A percentile compares a stretch with the other conserved stretches of the same genome.
Conservation (phyloP, 768 basidiomycete genomes). For the Lentinula raphanica region DNA sequence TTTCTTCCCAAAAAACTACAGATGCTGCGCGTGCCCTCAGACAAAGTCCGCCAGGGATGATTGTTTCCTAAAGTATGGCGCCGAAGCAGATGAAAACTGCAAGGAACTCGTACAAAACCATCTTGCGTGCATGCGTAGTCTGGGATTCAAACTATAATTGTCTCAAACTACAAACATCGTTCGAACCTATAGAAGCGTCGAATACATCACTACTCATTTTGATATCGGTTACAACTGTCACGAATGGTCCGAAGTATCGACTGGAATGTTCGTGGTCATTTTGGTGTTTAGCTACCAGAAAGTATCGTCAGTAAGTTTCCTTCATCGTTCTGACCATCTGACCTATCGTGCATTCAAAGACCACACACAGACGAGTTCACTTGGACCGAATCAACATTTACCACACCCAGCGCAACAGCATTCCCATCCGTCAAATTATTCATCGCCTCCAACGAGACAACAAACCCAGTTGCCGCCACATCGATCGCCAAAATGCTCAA, state of each 20-base stretch:
- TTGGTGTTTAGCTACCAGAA: not conserved
- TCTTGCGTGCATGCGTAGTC: slow-evolving; percentile 82
- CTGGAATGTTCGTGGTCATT: too few relatives aligned
- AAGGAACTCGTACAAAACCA: slow-evolving; percentile 74
- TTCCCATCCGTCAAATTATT: slow-evolving; percentile 4
- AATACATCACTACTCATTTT: not conserved
- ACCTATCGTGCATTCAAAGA: slow-evolving; percentile 13
- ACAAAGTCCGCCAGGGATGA: slow-evolving; percentile 91
- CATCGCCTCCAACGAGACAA: slow-evolving; percentile 5
- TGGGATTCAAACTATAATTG: slow-evolving; percentile 80
- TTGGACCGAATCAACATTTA: not conserved
- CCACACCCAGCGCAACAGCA: slow-evolving; percentile 4
- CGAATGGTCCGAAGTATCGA: not conserved
- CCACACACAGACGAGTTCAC: not conserved
- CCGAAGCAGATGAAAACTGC: slow-evolving; percentile 70
- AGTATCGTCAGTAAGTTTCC: too few relatives aligned
- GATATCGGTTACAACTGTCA: not conserved
- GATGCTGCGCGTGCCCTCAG: slow-evolving; percentile 94
- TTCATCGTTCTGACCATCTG: not conserved
- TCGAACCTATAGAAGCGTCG: not conserved
- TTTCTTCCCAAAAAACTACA: slow-evolving; percentile 27
- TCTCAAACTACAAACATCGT: not conserved
- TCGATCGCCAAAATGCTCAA: slow-evolving; percentile 4
- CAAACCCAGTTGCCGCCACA: not conserved
- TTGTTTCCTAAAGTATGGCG: slow-evolving; percentile 79